Evolutionary conservation across 2,329 filamentous ascomycete species (phyloP).

Genomic region (Setomelanomma holmii): DNA sequence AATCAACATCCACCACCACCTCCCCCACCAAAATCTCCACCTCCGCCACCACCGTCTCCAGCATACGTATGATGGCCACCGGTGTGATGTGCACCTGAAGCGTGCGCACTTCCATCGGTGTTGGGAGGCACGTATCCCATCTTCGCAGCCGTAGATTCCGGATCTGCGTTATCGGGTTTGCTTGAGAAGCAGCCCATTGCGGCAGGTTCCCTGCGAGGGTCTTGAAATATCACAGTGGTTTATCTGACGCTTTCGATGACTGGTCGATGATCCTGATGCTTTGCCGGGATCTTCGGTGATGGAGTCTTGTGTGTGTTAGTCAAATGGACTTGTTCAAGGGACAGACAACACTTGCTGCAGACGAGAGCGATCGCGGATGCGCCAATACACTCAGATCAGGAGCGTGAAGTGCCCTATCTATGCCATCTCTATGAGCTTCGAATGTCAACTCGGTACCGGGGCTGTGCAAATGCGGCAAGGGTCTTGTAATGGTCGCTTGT

Average conservation of each 20-base stretch:
- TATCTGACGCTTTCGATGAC: neutral
- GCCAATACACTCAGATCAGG: too few relatives aligned
- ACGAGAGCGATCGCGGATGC: too few relatives aligned
- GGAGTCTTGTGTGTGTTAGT: too few relatives aligned
- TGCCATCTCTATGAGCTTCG: neutral
- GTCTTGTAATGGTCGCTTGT: constrained; percentile 5
- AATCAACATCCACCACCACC: constrained; percentile 7
- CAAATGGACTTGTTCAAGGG: too few relatives aligned
- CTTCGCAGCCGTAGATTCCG: neutral
- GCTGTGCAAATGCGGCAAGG: neutral
- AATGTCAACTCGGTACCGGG: neutral
- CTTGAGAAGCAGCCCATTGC: constrained; percentile 17
- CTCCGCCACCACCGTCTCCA: constrained; percentile 14
- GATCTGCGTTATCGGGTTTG: constrained; percentile 4
- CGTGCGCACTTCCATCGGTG: neutral
- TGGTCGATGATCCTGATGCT: too few relatives aligned
- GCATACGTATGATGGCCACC: constrained; percentile 7
- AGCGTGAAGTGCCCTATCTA: too few relatives aligned
- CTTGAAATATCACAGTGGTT: neutral
- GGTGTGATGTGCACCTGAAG: constrained; percentile 1
- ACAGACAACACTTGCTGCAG: too few relatives aligned
- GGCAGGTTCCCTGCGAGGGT: neutral
- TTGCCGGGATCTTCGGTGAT: too few relatives aligned
- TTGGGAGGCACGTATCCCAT: constrained; percentile 13
- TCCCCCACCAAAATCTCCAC: constrained; percentile 9